Evolutionary conservation across 306 rosid species (phyloP), one percentile per base, ranked within the genome.

Genomic region (Castanea crenata): DNA sequence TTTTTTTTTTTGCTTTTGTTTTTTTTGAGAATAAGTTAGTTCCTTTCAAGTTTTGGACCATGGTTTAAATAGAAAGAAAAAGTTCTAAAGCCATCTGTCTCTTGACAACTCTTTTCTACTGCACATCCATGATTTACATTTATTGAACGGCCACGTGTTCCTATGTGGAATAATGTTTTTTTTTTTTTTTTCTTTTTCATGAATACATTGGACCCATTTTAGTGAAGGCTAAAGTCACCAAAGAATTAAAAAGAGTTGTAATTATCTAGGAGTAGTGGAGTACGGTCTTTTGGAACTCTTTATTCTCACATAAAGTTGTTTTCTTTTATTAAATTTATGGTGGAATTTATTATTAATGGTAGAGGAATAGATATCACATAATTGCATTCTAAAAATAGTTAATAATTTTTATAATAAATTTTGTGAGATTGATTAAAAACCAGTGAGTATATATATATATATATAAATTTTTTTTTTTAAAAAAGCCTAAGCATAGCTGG

Each of bases 1-100:
- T 5, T 5, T 0, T 34, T 32, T 32, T 0, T 4, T 0, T 32
- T 32, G 0, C 4, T 31, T 31, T 0, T 31, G 3, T 31, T 3
- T 31, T 34, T 34, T 34, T 34, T 34, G 44, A 38, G 46, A 38
- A 38, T 38, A 8, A 38, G 11, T 7, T 38, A 7, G 46, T 7
- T 38, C 10, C 46, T 38, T 52, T 76, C 19, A 64, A 61, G 73
- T 72, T 63, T 12, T 72, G 85, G 75, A 73, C 67, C 73, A 44
- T 73, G 9, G 38, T 59, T 57, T 13, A 79, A 76, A 76, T 46
- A 69, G 41, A 75, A 51, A 6, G 46, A 1, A 35, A 67, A 67
- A 15, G 52, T 34, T 10, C 54, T 54, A 27, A 15, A 31, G 49
- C 41, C 70, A 62, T 71, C 23, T 55, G 20, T 61, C 63, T 55